These are phyloP conservation scores for Verticillium tricorpus DNA, from an alignment of 2,329 filamentous ascomycete species.

Conservation along the genomic window DNA sequence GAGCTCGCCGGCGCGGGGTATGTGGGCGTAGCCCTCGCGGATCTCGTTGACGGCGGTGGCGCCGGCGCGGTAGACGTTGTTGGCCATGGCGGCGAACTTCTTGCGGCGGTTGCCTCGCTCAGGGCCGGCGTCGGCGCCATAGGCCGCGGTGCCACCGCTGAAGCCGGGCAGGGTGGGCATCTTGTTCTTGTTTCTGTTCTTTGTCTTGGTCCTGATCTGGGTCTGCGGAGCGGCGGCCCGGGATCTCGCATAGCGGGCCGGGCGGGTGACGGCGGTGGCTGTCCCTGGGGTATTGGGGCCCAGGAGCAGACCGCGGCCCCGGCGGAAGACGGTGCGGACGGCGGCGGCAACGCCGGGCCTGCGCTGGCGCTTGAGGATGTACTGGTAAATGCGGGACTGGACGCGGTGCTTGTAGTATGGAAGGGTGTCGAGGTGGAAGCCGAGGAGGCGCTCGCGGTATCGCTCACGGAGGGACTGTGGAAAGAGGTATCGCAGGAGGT, in stretches of 20 bases:
- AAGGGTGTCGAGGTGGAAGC: slow-evolving; percentile 70
- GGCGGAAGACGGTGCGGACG: slow-evolving; percentile 35
- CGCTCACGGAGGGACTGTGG: slow-evolving; percentile 57
- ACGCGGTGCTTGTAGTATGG: slow-evolving; percentile 65
- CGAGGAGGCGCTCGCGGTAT: slow-evolving; percentile 61
- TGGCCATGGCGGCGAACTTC: slow-evolving; percentile 66
- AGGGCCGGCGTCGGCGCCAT: slow-evolving; percentile 26
- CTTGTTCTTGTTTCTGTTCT: slow-evolving; percentile 3
- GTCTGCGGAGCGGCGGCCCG: slow-evolving; percentile 9
- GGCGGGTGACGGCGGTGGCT: background rate
- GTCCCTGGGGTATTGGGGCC: slow-evolving; percentile 22
- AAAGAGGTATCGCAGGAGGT: slow-evolving; percentile 63
- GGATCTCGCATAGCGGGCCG: background rate
- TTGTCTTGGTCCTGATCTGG: too few relatives aligned
- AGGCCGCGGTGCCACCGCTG: slow-evolving; percentile 6
- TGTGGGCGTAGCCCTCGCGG: slow-evolving; percentile 54
- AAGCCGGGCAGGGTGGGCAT: slow-evolving; percentile 15
- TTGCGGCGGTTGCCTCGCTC: slow-evolving; percentile 70
- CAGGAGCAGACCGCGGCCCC: slow-evolving; percentile 41
- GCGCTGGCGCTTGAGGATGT: slow-evolving; percentile 61
- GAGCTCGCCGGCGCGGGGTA: slow-evolving; percentile 32
- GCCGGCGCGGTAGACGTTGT: slow-evolving; percentile 51
- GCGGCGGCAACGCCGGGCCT: slow-evolving; percentile 34
- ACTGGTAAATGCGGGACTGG: slow-evolving; percentile 73
- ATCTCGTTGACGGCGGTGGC: slow-evolving; percentile 55